Conservation (phyloP, 208 protist genomes). For the Tetramitus jugosus region DNA sequence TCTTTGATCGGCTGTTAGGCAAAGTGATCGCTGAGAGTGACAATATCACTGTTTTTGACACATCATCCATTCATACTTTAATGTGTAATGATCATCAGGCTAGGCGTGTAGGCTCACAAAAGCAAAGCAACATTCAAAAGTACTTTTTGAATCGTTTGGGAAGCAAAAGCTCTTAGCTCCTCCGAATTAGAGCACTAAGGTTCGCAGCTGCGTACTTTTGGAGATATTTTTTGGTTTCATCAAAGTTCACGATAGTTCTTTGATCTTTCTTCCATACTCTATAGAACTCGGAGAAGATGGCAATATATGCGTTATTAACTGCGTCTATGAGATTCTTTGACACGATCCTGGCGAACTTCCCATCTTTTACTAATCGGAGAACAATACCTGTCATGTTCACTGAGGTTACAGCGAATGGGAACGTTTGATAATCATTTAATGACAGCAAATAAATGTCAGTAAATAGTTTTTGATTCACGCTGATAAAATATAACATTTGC, state of each 20-base stretch:
- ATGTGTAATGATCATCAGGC: no score
- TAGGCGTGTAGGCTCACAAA: no score
- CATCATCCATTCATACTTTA: no score
- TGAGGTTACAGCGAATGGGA: neutral
- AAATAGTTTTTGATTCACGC: neutral
- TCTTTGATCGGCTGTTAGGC: no score
- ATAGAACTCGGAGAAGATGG: constrained; percentile 1
- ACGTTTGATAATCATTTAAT: neutral
- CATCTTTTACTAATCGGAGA: neutral
- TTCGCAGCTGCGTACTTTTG: no score
- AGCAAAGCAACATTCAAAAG: no score
- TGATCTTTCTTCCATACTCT: neutral
- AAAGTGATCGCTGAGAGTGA: no score
- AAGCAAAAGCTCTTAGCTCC: no score
- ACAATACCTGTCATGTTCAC: neutral
- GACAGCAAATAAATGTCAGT: neutral
- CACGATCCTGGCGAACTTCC: neutral
- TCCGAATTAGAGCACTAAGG: no score
- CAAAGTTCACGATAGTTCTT: neutral
- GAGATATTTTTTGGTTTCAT: neutral
- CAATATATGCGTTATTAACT: neutral
- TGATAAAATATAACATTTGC: neutral
- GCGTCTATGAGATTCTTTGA: neutral
- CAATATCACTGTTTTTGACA: no score
- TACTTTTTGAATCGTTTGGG: no score